These are phyloP conservation scores for Hyaloscypha hepaticicola DNA, from an alignment of 495 filamentous ascomycete genomes.

Conservation along the genomic window DNA sequence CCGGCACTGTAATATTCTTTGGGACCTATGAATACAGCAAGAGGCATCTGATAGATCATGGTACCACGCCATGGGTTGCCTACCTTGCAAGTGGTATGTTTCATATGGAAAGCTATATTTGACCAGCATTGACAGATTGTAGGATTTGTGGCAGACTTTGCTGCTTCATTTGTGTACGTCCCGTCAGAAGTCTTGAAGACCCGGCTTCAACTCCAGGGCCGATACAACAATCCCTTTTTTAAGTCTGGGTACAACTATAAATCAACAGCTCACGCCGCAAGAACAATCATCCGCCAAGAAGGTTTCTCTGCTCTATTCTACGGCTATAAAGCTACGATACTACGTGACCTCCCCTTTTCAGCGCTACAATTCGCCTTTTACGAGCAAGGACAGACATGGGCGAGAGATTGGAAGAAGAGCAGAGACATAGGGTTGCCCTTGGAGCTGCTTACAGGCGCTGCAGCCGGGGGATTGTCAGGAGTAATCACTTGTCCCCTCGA, in stretches of 20 bases:
- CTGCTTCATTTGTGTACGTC: constrained; percentile 89
- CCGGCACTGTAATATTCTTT: constrained; percentile 93
- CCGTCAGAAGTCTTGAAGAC: constrained; percentile 97
- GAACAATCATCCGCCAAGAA: constrained; percentile 79
- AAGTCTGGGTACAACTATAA: constrained; percentile 92
- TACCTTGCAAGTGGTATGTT: constrained; percentile 77
- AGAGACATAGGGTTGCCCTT: constrained; percentile 79
- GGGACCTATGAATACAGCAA: constrained; percentile 96
- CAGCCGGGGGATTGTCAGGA: constrained; percentile 91
- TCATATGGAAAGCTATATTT: background rate
- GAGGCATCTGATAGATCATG: constrained; percentile 77
- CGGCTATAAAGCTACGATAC: constrained; percentile 92
- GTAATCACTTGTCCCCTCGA: constrained; percentile 94
- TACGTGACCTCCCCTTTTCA: constrained; percentile 92
- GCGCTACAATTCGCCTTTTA: constrained; percentile 98
- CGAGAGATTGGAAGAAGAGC: constrained; percentile 64
- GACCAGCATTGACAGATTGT: background rate
- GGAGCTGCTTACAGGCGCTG: constrained; percentile 86
- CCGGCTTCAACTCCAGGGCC: constrained; percentile 88
- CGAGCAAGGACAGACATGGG: constrained; percentile 84
- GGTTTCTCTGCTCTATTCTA: constrained; percentile 85
- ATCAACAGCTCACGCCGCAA: constrained; percentile 71
- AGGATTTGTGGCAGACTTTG: constrained; percentile 90
- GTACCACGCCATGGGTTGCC: constrained; percentile 72
- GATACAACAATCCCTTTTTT: constrained; percentile 92